These are phyloP conservation scores for Mortierella sp. DNA, from an alignment of 371 early-diverging fungal genomes.

Conservation along the genomic window DNA sequence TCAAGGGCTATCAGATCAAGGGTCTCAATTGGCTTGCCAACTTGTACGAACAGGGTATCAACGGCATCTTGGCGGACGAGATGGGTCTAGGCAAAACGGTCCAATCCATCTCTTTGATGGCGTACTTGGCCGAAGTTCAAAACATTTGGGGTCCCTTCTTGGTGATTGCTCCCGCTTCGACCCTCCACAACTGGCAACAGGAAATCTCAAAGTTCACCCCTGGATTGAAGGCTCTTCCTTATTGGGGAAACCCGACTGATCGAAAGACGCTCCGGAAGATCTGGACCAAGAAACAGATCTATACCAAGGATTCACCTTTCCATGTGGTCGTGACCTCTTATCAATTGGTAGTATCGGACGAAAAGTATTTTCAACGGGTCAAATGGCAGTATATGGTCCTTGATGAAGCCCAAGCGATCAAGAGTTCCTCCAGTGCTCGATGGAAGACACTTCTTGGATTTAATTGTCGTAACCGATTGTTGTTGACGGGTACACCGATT, in stretches of 20 bases:
- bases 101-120: slow-evolving; percentile 95
- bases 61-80: slow-evolving; percentile 97
- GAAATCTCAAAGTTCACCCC: slow-evolving; percentile 95
- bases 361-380: slow-evolving; percentile 86
- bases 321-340: slow-evolving; percentile 97
- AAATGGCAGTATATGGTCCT: slow-evolving; percentile 99
- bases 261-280: slow-evolving; percentile 89
- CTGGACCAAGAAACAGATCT: slow-evolving; percentile 82
- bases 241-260: slow-evolving; percentile 94
- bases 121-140: slow-evolving; percentile 87
- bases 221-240: slow-evolving; percentile 85
- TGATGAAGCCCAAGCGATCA: slow-evolving; percentile 99
- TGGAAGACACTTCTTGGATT: slow-evolving; percentile 96
- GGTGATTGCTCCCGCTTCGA: slow-evolving; percentile 96
- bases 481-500: slow-evolving; percentile 97
- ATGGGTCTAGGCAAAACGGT: slow-evolving; percentile 82
- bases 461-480: slow-evolving; percentile 91
- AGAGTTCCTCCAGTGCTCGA: slow-evolving; percentile 86
- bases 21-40: slow-evolving; percentile 99
- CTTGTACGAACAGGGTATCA: slow-evolving; percentile 97
- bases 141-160: slow-evolving; percentile 97
- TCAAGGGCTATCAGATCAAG: slow-evolving; percentile 97
- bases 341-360: slow-evolving; percentile 91
- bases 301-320: slow-evolving; percentile 85
- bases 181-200: slow-evolving; percentile 98